Evolutionary conservation across 345 rosid genomes (phyloP), one percentile per base, ranked within the genome.

Genomic region (Gossypium arboreum): DNA sequence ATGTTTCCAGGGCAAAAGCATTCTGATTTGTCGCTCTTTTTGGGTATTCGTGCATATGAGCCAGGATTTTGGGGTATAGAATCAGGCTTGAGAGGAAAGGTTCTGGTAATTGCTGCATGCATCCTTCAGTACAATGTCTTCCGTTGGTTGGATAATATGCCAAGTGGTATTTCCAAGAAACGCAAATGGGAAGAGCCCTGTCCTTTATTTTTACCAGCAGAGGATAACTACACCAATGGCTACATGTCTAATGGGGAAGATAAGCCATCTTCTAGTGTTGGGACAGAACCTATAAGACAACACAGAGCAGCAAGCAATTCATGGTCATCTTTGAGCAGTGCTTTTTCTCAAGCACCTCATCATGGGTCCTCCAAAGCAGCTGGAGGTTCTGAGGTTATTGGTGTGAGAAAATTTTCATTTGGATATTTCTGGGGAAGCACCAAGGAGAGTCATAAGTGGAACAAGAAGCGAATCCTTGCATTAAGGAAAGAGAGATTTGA

Each of bases 1-100:
- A 95, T 95, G 97, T 93, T 95, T 85, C 99, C 99, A 67, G 98
- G 96, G 73, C 98, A 95, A 82, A 89, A 87, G 76, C 87, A 88
- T 77, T 85, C 85, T 73, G 71, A 84, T 68, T 64, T 95, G 77
- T 86, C 99, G 20, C 80, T 81, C 78, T 79, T 90, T 80, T 81
- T 93, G 83, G 99, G 99, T 77, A 86, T 93, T 56, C 82, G 76
- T 68, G 86, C 81, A 54, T 93, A 90, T 81, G 84, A 83, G 73
- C 85, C 90, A 51, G 88, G 95, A 75, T 93, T 93, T 88, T 95
- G 98, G 98, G 99, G 98, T 77, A 73, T 90, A 51, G 99, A 95
- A 78, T 85, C 83, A 24, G 93, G 98, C 69, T 86, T 95, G 83
- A 88, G 99, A 74, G 92, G 91, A 22, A 95, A 93, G 78, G 96